Evolutionary conservation across 73 alveolate genomes (phyloP), one percentile per base, ranked within the genome.

Genomic region (Paramecium sexaurelia): DNA sequence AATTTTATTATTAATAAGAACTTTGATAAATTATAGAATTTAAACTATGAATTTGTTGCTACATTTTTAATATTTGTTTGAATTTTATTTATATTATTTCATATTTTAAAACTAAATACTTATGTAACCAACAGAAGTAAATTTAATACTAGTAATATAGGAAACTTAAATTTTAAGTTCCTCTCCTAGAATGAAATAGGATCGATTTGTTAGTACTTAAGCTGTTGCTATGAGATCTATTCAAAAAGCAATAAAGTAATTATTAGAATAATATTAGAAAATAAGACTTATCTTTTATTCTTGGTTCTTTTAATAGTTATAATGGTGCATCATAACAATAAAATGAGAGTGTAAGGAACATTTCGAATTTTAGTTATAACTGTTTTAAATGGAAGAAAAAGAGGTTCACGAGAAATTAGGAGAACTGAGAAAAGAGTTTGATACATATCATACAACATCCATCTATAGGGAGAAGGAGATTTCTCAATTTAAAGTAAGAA

Each of bases 341-440:
- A 11, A 84, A 88, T 40, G 94, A 88, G n/a, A 61, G 55, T 15
- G 94, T 88, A 88, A 61, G 67, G 1, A 32, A 51, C 45, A 11
- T 29, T 11, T 2, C 15, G 29, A 20, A 24, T 26, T 26, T 40
- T 41, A 36, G 39, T 40, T 36, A 37, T 55, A 39, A 10, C 24
- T 32, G 94, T 47, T 68, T 24, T 88, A 68, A 37, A 66, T 55
- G 51, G 94, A 88, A 33, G 87, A 69, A 43, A 61, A 40, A 11
- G 94, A 88, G 40, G 94, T 88, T 11, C 94, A 88, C 71, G 15
- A n/a, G 43, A 88, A 39, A 36, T 69, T 88, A 88, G 87, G 91
- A 40, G 91, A 37, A 27, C 69, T 88, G 27, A 88, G 83, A 29
- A 88, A 51, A 35, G 75, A 88, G 11, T 88, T 36, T 43, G 94